Percentiles rank a stretch among this genome's conserved stretches.
Evolutionary conservation across 1,139 yeast species (phyloP).

Genomic region (Oligophagozyma castellii): DNA sequence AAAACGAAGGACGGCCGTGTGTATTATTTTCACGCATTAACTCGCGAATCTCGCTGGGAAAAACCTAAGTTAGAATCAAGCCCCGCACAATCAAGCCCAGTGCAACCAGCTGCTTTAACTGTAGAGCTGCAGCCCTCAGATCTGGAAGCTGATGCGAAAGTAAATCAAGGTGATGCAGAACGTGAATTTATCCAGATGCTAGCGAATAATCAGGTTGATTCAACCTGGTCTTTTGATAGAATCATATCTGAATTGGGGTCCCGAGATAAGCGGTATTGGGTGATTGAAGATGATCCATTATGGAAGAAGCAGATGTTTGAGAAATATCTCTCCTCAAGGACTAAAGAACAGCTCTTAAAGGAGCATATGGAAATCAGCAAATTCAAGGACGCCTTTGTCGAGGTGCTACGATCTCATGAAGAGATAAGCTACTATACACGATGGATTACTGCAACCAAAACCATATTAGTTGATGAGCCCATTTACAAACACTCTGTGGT

Average conservation of each 20-base stretch:
- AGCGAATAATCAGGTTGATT: slow-evolving; percentile 41
- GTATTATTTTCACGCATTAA: slow-evolving; percentile 56
- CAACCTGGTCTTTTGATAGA: slow-evolving; percentile 62
- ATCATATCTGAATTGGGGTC: slow-evolving; percentile 48
- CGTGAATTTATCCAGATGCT: slow-evolving; percentile 40
- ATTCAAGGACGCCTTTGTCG: slow-evolving; percentile 40
- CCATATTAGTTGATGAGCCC: slow-evolving; percentile 46
- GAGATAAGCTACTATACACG: slow-evolving; percentile 45
- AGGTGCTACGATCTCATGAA: slow-evolving; percentile 30
- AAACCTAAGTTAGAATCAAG: slow-evolving; percentile 41
- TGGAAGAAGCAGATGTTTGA: slow-evolving; percentile 53
- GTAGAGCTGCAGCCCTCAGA: background rate
- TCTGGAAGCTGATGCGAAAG: no score
- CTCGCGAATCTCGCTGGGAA: slow-evolving; percentile 72
- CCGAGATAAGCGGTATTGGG: slow-evolving; percentile 56
- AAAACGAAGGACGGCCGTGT: slow-evolving; percentile 51
- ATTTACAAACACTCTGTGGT: slow-evolving; percentile 52
- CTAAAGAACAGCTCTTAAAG: slow-evolving; percentile 40
- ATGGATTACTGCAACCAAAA: slow-evolving; percentile 44
- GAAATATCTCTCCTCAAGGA: slow-evolving; percentile 40
- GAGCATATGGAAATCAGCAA: slow-evolving; percentile 40
- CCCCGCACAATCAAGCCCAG: slow-evolving; percentile 30
- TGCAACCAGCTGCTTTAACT: slow-evolving; percentile 7
- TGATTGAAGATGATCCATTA: slow-evolving; percentile 42
- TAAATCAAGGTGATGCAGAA: slow-evolving; percentile 13